Base-by-base conservation (phyloP, 2,329 filamentous ascomycete genomes). In the Fusarium tanahbumbuense region DNA sequence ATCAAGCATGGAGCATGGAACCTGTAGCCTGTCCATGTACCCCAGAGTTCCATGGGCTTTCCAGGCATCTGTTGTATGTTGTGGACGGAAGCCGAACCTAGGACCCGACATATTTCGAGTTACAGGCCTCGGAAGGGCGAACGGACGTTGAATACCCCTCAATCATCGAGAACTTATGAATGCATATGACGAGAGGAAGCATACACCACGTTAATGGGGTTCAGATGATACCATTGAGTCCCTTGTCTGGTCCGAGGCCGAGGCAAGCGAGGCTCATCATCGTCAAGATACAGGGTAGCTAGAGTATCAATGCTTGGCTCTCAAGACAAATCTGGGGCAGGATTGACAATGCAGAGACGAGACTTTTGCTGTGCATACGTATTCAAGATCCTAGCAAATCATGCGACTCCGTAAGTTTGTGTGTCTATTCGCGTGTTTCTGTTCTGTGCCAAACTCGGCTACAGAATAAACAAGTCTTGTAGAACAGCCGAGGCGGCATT, bases 21-120 rank as follows among this genome's bases (percentile, higher is more conserved):
- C 32, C 32, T 16, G 16, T 34, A 18, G 34, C 34, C 34, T 37
- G 18, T 53, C 27, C 27, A 56, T 49, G 55, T 61, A 67, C 44
- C 44, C 53, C 55, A 67, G 62, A 67, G 44, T 53, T 25, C 34
- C n/a, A 22, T 37, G 34, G 15, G n/a, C 23, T 28, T 28, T 37
- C 23, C 23, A 42, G 34, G 49, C 42, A 60, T 60, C 18, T 56
- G 22, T 27, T 28, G 45, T 20, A 32, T 60, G 32, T 55, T 25
- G 53, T 68, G 32, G 34, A 57, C 52, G 56, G 68, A 63, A 68
- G 60, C 67, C 67, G 67, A 70, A 60, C 64, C 28, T 54, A 52
- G 52, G 37, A 52, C 46, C 68, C 61, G 68, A 67, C 34, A 54
- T 54, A 44, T 58, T 48, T 30, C 32, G 22, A 49, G 20, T 27